Base-by-base conservation (phyloP, 352 stramenopile genomes). In the Albugo laibachii region DNA sequence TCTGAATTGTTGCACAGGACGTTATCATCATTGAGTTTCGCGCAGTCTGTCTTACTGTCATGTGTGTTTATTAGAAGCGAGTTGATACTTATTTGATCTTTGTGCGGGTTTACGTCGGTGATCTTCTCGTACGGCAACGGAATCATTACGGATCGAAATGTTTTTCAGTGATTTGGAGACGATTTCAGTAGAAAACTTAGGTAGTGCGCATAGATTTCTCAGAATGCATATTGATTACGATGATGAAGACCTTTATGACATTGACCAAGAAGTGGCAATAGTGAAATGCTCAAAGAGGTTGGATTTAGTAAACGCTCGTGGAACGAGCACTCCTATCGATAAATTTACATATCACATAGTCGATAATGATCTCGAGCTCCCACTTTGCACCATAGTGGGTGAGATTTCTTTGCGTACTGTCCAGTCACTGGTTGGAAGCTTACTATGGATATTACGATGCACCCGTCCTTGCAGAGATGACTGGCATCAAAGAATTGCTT, bases 51-150 rank as follows among this genome's bases (percentile, higher is more conserved):
- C 27, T 57, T 15, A 54, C 56, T 0, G 54, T 68, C 50, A 37
- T 62, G 0, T 56, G 51, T 1, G 44, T 53, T 1, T 65, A 62
- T 42, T 52, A 59, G 0, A 61, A 66, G 20, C 60, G n/a, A n/a
- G n/a, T n/a, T 34, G n/a, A n/a, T n/a, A n/a, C n/a, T n/a, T n/a
- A n/a, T 57, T 15, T 53, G 55, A 1, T 53, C 67, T 47, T 36
- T 62, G 0, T 54, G 51, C 0, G 44, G 50, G 1, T 65, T 61
- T 45, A 53, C 61, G 0, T 60, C 65, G 20, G 59, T 8, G 24
- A 31, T 69, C 31, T 73, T 0, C 18, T 73, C 5, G 55, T 54
- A 65, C 49, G 0, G 50, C 41, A 0, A 62, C 50, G 0, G 18
- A 13, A 49, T 11, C 2, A 0, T 2, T 49, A 49, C 52, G 27